Evolutionary conservation across 805 yeast genomes (phyloP).

Genomic region (Metschnikowia shivogae): DNA sequence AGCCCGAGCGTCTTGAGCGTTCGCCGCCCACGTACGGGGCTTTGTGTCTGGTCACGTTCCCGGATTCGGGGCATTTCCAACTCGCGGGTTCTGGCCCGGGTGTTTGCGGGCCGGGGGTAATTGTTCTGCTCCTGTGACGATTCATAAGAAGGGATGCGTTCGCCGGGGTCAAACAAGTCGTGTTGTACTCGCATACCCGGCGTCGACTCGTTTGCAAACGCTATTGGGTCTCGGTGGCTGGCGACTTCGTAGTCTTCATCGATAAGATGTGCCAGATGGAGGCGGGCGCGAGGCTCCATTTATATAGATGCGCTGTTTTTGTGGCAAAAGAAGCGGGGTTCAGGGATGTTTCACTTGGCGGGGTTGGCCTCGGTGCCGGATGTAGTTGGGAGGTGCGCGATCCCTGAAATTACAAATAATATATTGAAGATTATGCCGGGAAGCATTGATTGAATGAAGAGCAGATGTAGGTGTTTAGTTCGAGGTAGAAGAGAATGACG

Average conservation of each 20-base stretch:
- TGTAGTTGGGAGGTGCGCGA: too few species aligned
- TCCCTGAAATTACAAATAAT: too few species aligned
- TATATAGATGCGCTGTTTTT: not conserved
- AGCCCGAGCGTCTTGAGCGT: constrained; percentile 58
- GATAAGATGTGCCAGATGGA: constrained; percentile 10
- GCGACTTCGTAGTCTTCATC: constrained; percentile 11
- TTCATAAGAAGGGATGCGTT: constrained; percentile 41
- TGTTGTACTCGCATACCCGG: constrained; percentile 14
- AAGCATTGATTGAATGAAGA: too few species aligned
- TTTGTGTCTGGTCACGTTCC: constrained; percentile 10
- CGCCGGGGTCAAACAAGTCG: constrained; percentile 26
- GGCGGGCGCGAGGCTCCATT: constrained; percentile 4
- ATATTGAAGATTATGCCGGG: too few species aligned
- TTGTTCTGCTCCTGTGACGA: constrained; percentile 32
- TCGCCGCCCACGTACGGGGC: constrained; percentile 18
- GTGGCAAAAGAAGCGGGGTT: not conserved
- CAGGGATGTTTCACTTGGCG: not conserved
- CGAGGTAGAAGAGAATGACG: too few species aligned
- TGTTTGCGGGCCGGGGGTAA: constrained; percentile 6
- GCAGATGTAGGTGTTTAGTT: too few species aligned
- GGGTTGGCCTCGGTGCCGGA: not conserved
- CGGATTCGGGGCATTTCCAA: constrained; percentile 8
- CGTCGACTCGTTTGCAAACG: not conserved
- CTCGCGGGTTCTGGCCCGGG: constrained; percentile 3
- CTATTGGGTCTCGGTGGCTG: constrained; percentile 2